Evolutionary conservation across 345 rosid species (phyloP), one percentile per base, ranked within the genome.

Genomic region (Iberis pinnata): DNA sequence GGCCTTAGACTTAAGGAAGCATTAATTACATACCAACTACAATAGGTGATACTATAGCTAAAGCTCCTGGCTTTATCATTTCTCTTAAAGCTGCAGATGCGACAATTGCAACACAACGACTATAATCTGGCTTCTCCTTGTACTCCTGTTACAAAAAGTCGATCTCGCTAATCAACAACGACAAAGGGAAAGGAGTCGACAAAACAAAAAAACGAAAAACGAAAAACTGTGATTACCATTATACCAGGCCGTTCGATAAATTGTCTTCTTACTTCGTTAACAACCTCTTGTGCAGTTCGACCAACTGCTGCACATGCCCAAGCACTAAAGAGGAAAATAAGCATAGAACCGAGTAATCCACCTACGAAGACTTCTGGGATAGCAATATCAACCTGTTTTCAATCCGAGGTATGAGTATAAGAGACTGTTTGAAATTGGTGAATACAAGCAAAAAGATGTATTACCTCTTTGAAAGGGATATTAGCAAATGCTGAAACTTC

Each of bases 201-300:
- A n/a, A n/a, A n/a, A n/a, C n/a, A n/a, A n/a, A n/a, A n/a, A n/a
- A n/a, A n/a, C 36, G 9, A 44, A 18, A 53, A 16, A 16, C n/a
- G 60, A n/a, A n/a, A n/a, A 43, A 49, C 6, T 31, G 16, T 47
- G 52, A 86, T 62, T 57, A 88, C 98, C 95, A 92, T 92, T 66
- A 92, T 92, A 56, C 99, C 97, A 53, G 99, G 99, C 73, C 97
- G 78, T 80, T 88, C 97, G 54, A 92, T 83, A 72, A 92, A 92
- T 51, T 92, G 98, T 70, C 97, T 76, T 76, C 98, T 79, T 49
- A 92, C 97, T 88, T 92, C 99, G 54, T 87, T 81, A 46, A 88
- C 99, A 67, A 93, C 98, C 82, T 93, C 99, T 73, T 93, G 99
- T 32, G 99, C 99, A 70, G 97, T 93, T 73, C 84, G 79, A 54